These are phyloP conservation scores for Boletus edulis DNA, from an alignment of 768 basidiomycete species.

Conservation along the genomic window DNA sequence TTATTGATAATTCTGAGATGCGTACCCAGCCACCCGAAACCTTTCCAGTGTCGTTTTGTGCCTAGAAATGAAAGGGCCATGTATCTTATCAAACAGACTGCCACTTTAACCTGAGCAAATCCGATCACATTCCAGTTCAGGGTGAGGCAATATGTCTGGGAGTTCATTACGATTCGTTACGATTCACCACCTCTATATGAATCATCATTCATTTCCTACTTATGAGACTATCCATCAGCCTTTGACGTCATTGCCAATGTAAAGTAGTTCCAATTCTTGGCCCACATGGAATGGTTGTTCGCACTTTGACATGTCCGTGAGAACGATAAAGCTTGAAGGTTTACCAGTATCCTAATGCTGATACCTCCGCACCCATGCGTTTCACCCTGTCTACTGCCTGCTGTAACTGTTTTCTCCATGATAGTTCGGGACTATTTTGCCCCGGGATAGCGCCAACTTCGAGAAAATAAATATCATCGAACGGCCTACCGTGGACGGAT, in stretches of 20 bases:
- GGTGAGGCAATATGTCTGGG: background rate
- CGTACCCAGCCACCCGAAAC: slow-evolving; percentile 37
- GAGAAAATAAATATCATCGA: slow-evolving; percentile 62
- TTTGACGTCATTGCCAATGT: background rate
- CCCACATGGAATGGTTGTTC: background rate
- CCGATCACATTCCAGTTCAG: background rate
- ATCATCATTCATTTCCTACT: too few relatives aligned
- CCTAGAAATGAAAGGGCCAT: slow-evolving; percentile 34
- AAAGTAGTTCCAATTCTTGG: background rate
- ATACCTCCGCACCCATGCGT: slow-evolving; percentile 34
- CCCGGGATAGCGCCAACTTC: slow-evolving; percentile 40
- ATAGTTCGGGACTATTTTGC: background rate
- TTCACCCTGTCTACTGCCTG: slow-evolving; percentile 34
- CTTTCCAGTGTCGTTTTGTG: slow-evolving; percentile 38
- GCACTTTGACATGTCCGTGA: background rate
- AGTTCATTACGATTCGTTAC: background rate
- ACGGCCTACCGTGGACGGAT: slow-evolving; percentile 41
- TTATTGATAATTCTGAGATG: background rate
- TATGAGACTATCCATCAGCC: background rate
- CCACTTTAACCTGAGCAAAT: background rate
- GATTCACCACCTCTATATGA: background rate
- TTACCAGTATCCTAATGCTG: slow-evolving; percentile 52
- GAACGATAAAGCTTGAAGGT: background rate
- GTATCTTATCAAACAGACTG: slow-evolving; percentile 27
- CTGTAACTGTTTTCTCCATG: slow-evolving; percentile 37